Conservation (phyloP, 108 stramenopile genomes). For the Schizochytrium sp. region DNA sequence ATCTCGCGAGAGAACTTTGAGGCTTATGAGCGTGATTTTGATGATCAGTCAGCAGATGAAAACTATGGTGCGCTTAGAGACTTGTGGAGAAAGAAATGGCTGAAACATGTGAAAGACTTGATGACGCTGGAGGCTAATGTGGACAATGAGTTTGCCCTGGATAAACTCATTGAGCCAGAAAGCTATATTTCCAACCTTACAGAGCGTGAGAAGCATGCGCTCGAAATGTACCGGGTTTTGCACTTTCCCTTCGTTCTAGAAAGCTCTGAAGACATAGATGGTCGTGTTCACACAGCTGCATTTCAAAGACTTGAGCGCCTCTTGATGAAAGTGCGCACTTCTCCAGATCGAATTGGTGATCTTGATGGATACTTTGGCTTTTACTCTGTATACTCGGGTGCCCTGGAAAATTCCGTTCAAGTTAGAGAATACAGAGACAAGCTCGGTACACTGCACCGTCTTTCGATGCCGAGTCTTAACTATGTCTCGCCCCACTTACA, state of each 20-base stretch:
- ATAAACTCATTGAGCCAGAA: background rate
- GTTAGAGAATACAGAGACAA: background rate
- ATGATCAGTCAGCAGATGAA: background rate
- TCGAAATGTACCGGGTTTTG: background rate
- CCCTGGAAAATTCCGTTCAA: background rate
- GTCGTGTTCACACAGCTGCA: background rate
- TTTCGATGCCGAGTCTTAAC: background rate
- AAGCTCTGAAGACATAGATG: background rate
- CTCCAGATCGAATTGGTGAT: background rate
- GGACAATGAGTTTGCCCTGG: background rate
- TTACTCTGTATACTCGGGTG: constrained; percentile 4
- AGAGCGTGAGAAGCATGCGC: background rate
- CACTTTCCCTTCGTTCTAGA: constrained; percentile 18
- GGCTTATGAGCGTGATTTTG: too few relatives aligned
- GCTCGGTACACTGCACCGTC: background rate
- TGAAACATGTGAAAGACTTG: background rate
- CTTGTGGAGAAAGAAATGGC: background rate
- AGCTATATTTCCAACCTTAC: background rate
- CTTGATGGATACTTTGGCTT: background rate
- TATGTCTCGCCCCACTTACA: background rate
- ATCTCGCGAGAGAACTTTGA: too few relatives aligned
- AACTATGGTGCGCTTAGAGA: background rate
- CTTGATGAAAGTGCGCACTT: background rate
- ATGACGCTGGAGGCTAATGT: constrained; percentile 15
- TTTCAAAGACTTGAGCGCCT: background rate